These are phyloP conservation scores for Tricholoma matsutake DNA, from an alignment of 768 basidiomycete species.

Conservation along the genomic window DNA sequence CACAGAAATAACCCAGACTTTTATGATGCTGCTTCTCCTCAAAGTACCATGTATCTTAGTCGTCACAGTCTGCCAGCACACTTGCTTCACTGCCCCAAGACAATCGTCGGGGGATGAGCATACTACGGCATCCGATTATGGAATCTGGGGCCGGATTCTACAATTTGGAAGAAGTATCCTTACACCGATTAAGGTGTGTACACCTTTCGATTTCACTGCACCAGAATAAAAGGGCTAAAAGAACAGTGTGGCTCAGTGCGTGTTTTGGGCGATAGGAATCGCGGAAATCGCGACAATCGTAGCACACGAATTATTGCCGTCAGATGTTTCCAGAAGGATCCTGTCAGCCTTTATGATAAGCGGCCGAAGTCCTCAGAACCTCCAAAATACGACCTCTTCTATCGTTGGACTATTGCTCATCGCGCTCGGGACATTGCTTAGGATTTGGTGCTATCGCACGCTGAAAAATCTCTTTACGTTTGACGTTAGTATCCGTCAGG, in stretches of 20 bases:
- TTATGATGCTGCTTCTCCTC: background rate
- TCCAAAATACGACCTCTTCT: constrained; percentile 24
- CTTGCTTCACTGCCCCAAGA: background rate
- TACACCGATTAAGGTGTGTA: too few relatives aligned
- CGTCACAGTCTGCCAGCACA: background rate
- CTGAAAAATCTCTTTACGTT: constrained; percentile 40
- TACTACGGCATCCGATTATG: background rate
- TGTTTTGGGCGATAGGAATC: background rate
- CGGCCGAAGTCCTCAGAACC: background rate
- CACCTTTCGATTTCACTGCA: background rate
- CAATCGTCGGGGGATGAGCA: background rate
- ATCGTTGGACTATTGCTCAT: constrained; percentile 25
- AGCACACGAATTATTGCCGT: background rate
- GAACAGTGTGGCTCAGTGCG: background rate
- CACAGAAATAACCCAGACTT: background rate
- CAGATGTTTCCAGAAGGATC: background rate
- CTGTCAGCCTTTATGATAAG: background rate
- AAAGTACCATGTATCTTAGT: background rate
- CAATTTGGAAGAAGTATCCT: background rate
- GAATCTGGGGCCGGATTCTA: background rate
- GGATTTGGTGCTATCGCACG: constrained; percentile 34
- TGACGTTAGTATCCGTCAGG: constrained; percentile 31
- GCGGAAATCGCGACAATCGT: constrained; percentile 5
- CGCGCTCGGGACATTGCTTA: constrained; percentile 28
- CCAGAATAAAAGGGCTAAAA: background rate